Evolutionary conservation across 371 early-diverging fungal genomes (phyloP).

Genomic region (Phascolomyces articulosus): DNA sequence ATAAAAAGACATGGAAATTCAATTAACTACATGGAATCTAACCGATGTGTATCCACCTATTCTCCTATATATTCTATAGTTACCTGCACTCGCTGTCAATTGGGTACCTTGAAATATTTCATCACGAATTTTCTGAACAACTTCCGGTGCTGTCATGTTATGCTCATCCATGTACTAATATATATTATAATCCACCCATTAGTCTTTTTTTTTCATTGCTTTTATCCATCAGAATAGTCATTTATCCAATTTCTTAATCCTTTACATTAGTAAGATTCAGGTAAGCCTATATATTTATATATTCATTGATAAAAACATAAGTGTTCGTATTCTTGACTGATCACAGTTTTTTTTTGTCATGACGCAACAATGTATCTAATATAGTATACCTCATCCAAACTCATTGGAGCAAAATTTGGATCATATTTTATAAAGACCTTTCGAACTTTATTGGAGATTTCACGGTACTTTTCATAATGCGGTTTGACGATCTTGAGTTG

Average conservation of each 20-base stretch:
- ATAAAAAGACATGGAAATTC: background rate
- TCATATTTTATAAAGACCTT: conserved; percentile 57
- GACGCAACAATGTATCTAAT: no score
- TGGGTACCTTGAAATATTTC: conserved; percentile 58
- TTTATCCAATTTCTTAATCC: background rate
- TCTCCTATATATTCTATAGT: no score
- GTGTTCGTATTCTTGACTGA: no score
- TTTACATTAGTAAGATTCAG: conserved; percentile 59
- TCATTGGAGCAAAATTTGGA: conserved; percentile 57
- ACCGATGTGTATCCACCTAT: no score
- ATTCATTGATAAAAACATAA: no score
- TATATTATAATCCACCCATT: background rate
- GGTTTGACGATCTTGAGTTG: conserved; percentile 56
- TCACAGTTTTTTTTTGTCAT: no score
- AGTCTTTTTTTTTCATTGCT: background rate
- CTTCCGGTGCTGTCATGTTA: conserved; percentile 45
- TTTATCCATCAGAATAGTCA: background rate
- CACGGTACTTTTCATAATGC: conserved; percentile 60
- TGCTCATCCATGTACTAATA: conserved; percentile 18
- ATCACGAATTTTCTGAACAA: conserved; percentile 57
- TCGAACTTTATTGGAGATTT: conserved; percentile 50
- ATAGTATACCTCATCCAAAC: conserved; percentile 61
- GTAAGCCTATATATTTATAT: conserved; percentile 45
- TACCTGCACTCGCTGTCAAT: conserved; percentile 68
- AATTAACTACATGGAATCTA: no score